phyloP scores from a whole-genome alignment of 2,329 filamentous ascomycete genomes.

The Elsinoe ampelina region DNA sequence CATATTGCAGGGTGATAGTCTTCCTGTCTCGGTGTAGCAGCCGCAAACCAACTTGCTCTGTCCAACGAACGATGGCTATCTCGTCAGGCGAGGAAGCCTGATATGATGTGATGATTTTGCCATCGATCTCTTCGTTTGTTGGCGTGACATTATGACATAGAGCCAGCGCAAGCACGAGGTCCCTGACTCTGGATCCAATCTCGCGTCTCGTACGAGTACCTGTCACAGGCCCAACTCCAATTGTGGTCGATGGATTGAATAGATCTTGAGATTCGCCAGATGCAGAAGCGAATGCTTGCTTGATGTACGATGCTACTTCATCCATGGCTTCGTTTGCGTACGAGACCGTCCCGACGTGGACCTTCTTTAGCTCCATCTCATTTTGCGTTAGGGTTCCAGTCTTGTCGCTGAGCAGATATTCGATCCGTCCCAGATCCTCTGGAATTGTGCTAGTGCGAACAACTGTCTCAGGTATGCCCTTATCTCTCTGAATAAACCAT shows the following conservation, averaged over 20 bases:
- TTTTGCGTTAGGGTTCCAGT: conserved; percentile 98
- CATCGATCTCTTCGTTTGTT: conserved; percentile 73
- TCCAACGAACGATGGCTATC: conserved; percentile 95
- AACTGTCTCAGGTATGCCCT: conserved; percentile 81
- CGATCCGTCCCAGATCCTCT: conserved; percentile 88
- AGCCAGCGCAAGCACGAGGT: conserved; percentile 83
- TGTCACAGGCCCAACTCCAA: conserved; percentile 31
- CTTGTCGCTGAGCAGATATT: conserved; percentile 94
- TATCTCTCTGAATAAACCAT: conserved; percentile 85
- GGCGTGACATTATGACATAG: conserved; percentile 97
- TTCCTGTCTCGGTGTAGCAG: conserved; percentile 79
- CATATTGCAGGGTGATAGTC: conserved; percentile 71
- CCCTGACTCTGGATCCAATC: conserved; percentile 84
- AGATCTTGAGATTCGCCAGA: conserved; percentile 36
- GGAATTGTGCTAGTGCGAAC: conserved; percentile 96
- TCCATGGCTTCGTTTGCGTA: conserved; percentile 99
- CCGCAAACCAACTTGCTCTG: conserved; percentile 80
- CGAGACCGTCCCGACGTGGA: conserved; percentile 94
- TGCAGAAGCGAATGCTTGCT: conserved; percentile 62
- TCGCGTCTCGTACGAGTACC: conserved; percentile 81
- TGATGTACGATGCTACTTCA: conserved; percentile 78
- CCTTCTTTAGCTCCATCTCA: conserved; percentile 78
- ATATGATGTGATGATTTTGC: conserved; percentile 69
- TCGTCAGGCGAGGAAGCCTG: conserved; percentile 97
- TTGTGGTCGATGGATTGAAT: conserved; percentile 63